Evolutionary conservation across 2,329 filamentous ascomycete genomes (phyloP), one percentile per base, ranked within the genome.

Genomic region (Calonectria montana): DNA sequence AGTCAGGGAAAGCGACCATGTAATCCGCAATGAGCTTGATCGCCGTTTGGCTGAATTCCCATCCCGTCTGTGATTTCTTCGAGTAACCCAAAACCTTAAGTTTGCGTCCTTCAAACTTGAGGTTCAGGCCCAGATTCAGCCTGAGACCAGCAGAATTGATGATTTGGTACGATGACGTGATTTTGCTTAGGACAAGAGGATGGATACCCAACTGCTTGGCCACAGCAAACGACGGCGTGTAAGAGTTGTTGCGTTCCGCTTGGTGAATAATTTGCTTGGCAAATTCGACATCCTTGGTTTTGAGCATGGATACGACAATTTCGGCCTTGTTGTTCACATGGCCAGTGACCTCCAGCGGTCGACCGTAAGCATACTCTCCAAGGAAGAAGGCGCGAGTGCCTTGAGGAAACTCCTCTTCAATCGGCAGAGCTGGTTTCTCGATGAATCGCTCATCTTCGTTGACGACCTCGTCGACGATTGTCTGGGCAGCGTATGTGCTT

Each of bases 81-180:
- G 96, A 98, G 83, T 98, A 99, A 0, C 97, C 97, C 37, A 99
- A 86, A 8, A 99, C 97, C 85, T 99, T 99, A 77, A 96, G 89
- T 84, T 98, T 98, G 85, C 94, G 96, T 2, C 91, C 94, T 82
- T 99, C 97, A 72, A 99, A 99, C 83, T 99, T 99, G 76, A 99
- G 88, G 80, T 99, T 99, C 73, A 99, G 88, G 0, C 97, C 97
- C 27, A 99, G 87, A 79, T 99, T 99, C 73, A 98, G 89, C 78
- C 94, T 94, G 70, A 95, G 87, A 27, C 94, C 95, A 69, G 94
- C 94, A 4, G 96, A 91, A 21, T 85, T 90, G 69, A 91, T 91
- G 69, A 99, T 94, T 67, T 93, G 94, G 83, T 97, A 98, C 0
- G 96, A 96, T 2, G 97, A 97, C 0, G 97, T 98, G 79, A 99